phyloP scores from a whole-genome alignment of 2,329 filamentous ascomycete genomes.

The Apiospora hydei region DNA sequence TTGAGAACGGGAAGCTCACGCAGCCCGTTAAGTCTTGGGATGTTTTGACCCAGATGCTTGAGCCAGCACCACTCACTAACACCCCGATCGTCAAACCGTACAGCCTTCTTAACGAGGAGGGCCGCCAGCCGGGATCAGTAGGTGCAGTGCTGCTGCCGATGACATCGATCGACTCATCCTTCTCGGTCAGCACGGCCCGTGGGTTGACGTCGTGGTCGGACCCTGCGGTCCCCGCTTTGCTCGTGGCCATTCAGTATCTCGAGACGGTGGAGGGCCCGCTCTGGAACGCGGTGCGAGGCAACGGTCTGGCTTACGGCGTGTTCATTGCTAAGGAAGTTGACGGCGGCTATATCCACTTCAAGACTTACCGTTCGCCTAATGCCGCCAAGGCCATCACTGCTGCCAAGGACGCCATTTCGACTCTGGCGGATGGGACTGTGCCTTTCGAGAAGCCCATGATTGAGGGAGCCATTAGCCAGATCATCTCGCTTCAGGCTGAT shows the following conservation, averaged over 20 bases:
- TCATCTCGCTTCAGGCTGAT: constrained; percentile 86
- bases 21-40: constrained; percentile 85
- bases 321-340: constrained; percentile 81
- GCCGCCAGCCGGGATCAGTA: constrained; percentile 75
- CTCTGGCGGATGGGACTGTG: constrained; percentile 74
- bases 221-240: constrained; percentile 79
- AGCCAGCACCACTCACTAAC: constrained; percentile 55
- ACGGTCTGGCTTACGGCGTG: constrained; percentile 90
- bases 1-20: constrained; percentile 68
- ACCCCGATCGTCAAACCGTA: constrained; percentile 74
- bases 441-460: constrained; percentile 82
- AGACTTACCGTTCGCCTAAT: constrained; percentile 89
- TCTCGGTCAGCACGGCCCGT: constrained; percentile 76
- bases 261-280: constrained; percentile 93
- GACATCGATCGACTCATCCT: constrained; percentile 91
- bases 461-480: constrained; percentile 88
- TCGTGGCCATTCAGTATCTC: constrained; percentile 90
- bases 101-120: constrained; percentile 77
- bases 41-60: constrained; percentile 61
- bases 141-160: constrained; percentile 85
- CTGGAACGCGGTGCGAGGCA: constrained; percentile 92
- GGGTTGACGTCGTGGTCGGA: constrained; percentile 80
- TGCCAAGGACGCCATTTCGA: constrained; percentile 75
- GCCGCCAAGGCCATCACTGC: constrained; percentile 85
- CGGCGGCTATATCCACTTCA: constrained; percentile 81